Conservation (phyloP, 2,329 filamentous ascomycete genomes). For the Neopestalotiopsis clavispora region DNA sequence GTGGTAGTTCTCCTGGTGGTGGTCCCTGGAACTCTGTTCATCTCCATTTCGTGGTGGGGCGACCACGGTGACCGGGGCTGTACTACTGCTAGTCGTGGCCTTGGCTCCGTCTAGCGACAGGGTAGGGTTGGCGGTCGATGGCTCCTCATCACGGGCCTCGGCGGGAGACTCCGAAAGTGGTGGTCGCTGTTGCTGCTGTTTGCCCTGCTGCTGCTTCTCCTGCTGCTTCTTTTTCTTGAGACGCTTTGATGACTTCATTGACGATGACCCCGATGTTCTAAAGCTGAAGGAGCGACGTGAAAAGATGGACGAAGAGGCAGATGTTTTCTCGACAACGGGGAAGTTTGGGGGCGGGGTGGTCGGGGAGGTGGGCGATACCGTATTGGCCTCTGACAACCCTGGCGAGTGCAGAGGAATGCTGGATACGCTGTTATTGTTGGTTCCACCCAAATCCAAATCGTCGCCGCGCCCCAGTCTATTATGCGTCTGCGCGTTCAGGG, state of each 20-base stretch:
- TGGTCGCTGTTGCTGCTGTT: background rate
- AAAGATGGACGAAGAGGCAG: conserved; percentile 21
- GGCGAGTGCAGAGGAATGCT: conserved; percentile 33
- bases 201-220: background rate
- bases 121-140: conserved; percentile 8
- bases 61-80: conserved; percentile 3
- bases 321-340: conserved; percentile 24
- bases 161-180: background rate
- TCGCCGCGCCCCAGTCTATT: conserved; percentile 24
- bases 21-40: conserved; percentile 26
- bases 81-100: conserved; percentile 9
- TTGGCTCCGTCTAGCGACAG: conserved; percentile 7
- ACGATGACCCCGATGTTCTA: conserved; percentile 25
- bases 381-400: conserved; percentile 33
- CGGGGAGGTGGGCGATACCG: conserved; percentile 33
- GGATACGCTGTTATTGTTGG: conserved; percentile 28
- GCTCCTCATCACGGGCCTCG: conserved; percentile 4
- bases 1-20: conserved; percentile 15
- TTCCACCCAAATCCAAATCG: conserved; percentile 3
- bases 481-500: conserved; percentile 33
- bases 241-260: conserved; percentile 18
- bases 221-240: conserved; percentile 16
- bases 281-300: conserved; percentile 33
- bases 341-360: conserved; percentile 34
- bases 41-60: conserved; percentile 12